Percentiles rank a stretch among this genome's conserved stretches.
These are phyloP conservation scores for Krasilnikovozyma curviuscula DNA, from an alignment of 768 basidiomycete genomes.

Conservation along the genomic window DNA sequence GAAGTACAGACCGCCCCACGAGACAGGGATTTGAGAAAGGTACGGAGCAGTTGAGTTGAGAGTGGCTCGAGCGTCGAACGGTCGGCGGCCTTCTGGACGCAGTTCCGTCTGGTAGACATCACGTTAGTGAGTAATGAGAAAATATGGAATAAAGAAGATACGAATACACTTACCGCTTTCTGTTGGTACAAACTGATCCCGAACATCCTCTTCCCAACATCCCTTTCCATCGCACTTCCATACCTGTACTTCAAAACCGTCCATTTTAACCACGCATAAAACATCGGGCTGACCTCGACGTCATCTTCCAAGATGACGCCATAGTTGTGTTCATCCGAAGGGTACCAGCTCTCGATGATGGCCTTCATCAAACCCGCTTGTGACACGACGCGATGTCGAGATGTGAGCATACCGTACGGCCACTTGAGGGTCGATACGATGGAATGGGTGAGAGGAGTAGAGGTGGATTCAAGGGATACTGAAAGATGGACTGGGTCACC, in stretches of 20 bases:
- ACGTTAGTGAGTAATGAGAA: too few species aligned
- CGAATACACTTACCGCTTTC: too few species aligned
- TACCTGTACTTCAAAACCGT: constrained; percentile 55
- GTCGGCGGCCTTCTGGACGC: constrained; percentile 42
- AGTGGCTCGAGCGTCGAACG: constrained; percentile 45
- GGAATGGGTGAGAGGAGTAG: constrained; percentile 43
- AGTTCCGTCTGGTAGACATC: constrained; percentile 61
- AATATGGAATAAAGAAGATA: too few species aligned
- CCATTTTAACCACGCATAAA: constrained; percentile 74
- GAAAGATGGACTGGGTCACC: constrained; percentile 48
- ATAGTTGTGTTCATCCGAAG: constrained; percentile 48
- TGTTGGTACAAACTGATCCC: constrained; percentile 77
- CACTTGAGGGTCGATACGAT: constrained; percentile 38
- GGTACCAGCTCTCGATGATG: constrained; percentile 80
- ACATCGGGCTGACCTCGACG: constrained; percentile 61
- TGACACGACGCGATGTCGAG: constrained; percentile 58
- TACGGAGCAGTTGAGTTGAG: constrained; percentile 42
- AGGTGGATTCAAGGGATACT: constrained; percentile 57
- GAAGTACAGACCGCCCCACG: constrained; percentile 82
- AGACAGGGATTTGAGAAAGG: constrained; percentile 70
- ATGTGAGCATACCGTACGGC: constrained; percentile 37
- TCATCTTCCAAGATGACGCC: constrained; percentile 71
- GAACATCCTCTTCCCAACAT: constrained; percentile 37
- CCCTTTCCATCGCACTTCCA: constrained; percentile 38
- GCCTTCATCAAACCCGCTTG: constrained; percentile 61